Conservation (phyloP, 2,329 filamentous ascomycete genomes). For the Penicillium sp. region DNA sequence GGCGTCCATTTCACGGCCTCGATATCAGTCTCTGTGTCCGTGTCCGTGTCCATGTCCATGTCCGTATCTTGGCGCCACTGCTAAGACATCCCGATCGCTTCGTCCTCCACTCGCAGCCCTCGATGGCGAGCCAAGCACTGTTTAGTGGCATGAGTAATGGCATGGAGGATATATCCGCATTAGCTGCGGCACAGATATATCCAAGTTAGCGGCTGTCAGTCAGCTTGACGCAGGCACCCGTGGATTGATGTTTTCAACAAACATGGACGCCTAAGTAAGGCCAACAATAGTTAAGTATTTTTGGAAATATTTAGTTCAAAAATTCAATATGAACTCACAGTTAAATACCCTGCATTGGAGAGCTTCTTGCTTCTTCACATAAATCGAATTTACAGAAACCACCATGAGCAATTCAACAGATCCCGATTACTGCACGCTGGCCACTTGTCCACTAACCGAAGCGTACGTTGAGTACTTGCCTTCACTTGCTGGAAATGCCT, state of each 20-base stretch:
- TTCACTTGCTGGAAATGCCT: constrained; percentile 13
- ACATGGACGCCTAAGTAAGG: no score
- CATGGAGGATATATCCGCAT: background rate
- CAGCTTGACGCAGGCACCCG: background rate
- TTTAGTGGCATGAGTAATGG: background rate
- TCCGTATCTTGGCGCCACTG: background rate
- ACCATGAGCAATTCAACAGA: background rate
- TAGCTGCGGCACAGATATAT: background rate
- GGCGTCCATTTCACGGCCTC: background rate
- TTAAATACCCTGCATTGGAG: background rate
- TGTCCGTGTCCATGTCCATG: background rate
- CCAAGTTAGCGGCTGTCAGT: background rate
- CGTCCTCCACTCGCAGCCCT: background rate
- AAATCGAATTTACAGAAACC: background rate
- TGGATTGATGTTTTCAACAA: background rate
- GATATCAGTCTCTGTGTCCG: background rate
- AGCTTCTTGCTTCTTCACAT: background rate
- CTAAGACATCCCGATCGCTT: background rate
- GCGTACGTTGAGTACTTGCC: constrained; percentile 15
- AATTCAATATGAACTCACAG: background rate
- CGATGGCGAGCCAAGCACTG: background rate
- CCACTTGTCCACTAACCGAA: constrained; percentile 8
- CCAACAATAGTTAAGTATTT: background rate
- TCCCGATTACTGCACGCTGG: constrained; percentile 11
- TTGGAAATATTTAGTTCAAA: background rate